Percentiles rank a stretch among this genome's conserved stretches.
Conservation (phyloP, 2,329 filamentous ascomycete species). For the Berkeleyomyces rouxiae region DNA sequence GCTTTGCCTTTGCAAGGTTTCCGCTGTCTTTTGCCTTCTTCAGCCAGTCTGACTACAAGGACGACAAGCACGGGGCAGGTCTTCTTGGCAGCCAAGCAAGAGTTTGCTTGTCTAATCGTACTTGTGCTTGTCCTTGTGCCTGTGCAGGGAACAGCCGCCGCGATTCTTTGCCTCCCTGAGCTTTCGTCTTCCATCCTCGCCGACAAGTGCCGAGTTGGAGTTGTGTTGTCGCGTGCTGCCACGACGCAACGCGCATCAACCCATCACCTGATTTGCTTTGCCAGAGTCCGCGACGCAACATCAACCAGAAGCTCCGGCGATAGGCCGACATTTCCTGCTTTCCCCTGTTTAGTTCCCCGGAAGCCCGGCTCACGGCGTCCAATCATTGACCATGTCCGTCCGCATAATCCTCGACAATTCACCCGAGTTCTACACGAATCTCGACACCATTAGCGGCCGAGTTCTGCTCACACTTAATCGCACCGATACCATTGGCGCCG, state of each 20-base stretch:
- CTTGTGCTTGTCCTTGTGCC: neutral
- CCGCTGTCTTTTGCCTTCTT: neutral
- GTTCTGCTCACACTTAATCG: constrained; percentile 42
- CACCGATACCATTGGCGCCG: constrained; percentile 52
- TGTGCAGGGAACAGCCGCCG: too few relatives aligned
- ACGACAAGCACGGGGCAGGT: neutral
- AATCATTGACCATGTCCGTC: constrained; percentile 39
- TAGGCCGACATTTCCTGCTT: neutral
- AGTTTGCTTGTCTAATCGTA: neutral
- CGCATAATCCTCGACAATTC: constrained; percentile 48
- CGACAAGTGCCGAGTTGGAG: too few relatives aligned
- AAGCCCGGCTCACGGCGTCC: neutral
- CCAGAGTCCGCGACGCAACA: too few relatives aligned
- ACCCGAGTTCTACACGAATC: constrained; percentile 62
- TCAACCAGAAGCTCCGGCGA: neutral
- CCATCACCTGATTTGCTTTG: too few relatives aligned
- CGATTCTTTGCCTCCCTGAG: too few relatives aligned
- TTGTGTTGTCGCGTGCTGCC: too few relatives aligned
- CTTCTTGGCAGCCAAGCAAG: neutral
- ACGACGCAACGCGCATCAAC: too few relatives aligned
- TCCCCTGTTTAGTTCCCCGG: neutral
- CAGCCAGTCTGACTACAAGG: neutral
- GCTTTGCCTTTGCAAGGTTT: neutral
- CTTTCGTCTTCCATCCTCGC: too few relatives aligned
- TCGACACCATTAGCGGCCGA: constrained; percentile 53